Evolutionary conservation across 768 basidiomycete species (phyloP).

Genomic region (Russula lepida): DNA sequence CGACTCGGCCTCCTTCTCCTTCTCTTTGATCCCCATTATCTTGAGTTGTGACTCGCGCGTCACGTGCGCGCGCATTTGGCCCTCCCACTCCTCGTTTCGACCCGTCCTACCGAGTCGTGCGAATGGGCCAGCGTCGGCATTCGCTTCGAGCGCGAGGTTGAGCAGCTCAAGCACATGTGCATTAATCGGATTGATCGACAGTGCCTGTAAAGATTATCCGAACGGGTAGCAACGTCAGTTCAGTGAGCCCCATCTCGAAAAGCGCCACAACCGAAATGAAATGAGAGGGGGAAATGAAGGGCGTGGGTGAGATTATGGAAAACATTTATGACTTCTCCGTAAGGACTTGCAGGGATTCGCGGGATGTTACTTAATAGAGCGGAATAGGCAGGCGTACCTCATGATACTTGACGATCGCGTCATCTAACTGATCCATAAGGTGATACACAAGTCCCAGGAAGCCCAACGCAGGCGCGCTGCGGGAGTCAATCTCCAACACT

Average conservation of each 20-base stretch:
- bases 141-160: constrained; percentile 62
- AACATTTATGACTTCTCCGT: not conserved
- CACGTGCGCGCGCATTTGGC: constrained; percentile 17
- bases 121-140: constrained; percentile 15
- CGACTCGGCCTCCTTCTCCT: not conserved
- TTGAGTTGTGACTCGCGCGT: constrained; percentile 10
- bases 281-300: not conserved
- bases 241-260: not conserved
- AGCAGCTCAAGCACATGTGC: constrained; percentile 72
- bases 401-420: constrained; percentile 86
- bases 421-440: constrained; percentile 59
- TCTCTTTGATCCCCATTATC: constrained; percentile 1
- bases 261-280: constrained; percentile 1
- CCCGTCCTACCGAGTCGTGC: not conserved
- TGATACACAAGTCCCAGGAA: constrained; percentile 89
- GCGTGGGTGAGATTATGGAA: not conserved
- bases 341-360: not conserved
- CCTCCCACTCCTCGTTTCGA: constrained; percentile 15
- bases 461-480: constrained; percentile 70
- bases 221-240: not conserved
- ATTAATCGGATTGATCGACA: constrained; percentile 79
- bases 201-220: constrained; percentile 33
- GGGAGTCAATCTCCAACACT: constrained; percentile 83
- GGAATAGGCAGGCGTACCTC: constrained; percentile 47
- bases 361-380: not conserved